Evolutionary conservation across 352 stramenopile genomes (phyloP).

Genomic region (Pythium periplocum): DNA sequence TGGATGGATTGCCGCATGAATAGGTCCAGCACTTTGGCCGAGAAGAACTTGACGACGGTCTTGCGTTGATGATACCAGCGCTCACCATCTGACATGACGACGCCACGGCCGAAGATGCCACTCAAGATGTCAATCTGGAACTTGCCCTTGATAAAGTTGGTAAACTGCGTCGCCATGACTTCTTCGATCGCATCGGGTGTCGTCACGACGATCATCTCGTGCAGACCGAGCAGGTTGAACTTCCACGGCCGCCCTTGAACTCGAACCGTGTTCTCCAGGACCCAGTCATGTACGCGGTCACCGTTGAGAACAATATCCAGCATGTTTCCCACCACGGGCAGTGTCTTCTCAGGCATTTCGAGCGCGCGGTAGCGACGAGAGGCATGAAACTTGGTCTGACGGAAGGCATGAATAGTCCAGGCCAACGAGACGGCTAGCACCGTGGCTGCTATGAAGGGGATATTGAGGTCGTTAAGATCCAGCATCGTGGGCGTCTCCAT

Average conservation of each 20-base stretch:
- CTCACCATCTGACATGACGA: slow-evolving; percentile 25
- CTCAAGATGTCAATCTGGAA: slow-evolving; percentile 17
- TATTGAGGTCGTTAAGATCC: too few relatives aligned
- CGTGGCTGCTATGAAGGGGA: too few relatives aligned
- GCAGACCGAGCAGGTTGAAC: slow-evolving; percentile 13
- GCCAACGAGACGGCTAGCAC: too few relatives aligned
- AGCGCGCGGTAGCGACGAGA: not conserved
- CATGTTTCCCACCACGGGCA: slow-evolving; percentile 41
- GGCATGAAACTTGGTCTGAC: not conserved
- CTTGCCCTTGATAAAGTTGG: slow-evolving; percentile 28
- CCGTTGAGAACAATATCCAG: slow-evolving; percentile 19
- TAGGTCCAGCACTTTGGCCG: slow-evolving; percentile 16
- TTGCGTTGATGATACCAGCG: slow-evolving; percentile 30
- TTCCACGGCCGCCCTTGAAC: slow-evolving; percentile 21
- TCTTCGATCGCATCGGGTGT: slow-evolving; percentile 22
- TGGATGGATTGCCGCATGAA: not conserved
- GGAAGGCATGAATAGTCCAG: too few relatives aligned
- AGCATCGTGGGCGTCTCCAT: too few relatives aligned
- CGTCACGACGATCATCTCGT: slow-evolving; percentile 19
- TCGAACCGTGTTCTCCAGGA: slow-evolving; percentile 17
- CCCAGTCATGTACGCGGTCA: slow-evolving; percentile 44
- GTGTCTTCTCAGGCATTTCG: slow-evolving; percentile 9
- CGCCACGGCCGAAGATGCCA: slow-evolving; percentile 17
- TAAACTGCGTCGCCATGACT: slow-evolving; percentile 32
- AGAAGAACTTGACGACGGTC: slow-evolving; percentile 26